Conservation (phyloP, 441 rosid species). For the Daphne laureola region DNA sequence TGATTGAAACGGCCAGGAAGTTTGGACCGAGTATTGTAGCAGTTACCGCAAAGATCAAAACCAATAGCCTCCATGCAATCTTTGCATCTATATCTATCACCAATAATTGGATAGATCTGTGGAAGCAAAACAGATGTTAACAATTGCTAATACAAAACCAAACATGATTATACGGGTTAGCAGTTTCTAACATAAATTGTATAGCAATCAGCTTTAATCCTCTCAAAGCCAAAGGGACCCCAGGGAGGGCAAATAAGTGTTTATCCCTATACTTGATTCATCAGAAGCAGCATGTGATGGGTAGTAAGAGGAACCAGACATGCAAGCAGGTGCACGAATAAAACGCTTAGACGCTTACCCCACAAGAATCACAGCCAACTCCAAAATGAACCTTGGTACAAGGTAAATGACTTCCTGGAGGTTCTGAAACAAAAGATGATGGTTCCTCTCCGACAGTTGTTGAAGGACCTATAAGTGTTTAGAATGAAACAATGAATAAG, state of each 20-base stretch:
- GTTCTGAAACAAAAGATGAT: not conserved
- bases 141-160: not conserved
- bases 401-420: conserved; percentile 12
- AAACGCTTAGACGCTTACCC: conserved; percentile 32
- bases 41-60: conserved; percentile 77
- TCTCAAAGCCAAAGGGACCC: not conserved
- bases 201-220: not conserved
- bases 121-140: conserved; percentile 10
- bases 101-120: conserved; percentile 63
- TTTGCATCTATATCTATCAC: conserved; percentile 60
- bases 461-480: conserved; percentile 19
- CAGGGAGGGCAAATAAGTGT: not conserved
- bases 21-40: conserved; percentile 47
- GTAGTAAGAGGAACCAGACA: conserved; percentile 1
- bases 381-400: conserved; percentile 25
- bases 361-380: conserved; percentile 65
- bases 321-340: not conserved
- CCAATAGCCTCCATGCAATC: conserved; percentile 62
- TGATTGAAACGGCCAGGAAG: conserved; percentile 82
- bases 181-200: not conserved
- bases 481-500: not conserved
- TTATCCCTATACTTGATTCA: too few species aligned
- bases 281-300: not conserved
- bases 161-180: not conserved
- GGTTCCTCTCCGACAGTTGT: conserved; percentile 18